Base-by-base conservation (phyloP, 805 yeast species). In the Nakazawaea ishiwadae region DNA sequence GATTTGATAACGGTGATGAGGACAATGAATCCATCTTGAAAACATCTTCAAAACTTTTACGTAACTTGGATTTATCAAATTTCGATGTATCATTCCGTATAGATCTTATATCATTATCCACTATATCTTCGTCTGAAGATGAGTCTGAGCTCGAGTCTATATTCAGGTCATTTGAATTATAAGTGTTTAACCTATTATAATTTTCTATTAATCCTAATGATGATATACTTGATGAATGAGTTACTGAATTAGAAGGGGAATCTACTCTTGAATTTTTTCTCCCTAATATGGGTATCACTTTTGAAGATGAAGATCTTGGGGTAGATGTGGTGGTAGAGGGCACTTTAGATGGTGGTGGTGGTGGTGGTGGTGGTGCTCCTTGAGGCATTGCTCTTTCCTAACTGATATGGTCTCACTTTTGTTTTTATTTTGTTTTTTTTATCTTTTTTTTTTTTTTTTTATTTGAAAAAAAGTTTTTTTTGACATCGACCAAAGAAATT, bases 191-290 rank as follows among this genome's bases (percentile, higher is more conserved):
- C 15, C 31, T 33, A 14, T 21, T 21, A 10, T 10, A 18, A 27
- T 21, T 37, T 14, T 40, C 47, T 8, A 30, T 27, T 9, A 39
- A 31, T 24, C 47, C 47, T 11, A 44, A 17, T 17, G 45, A 40
- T 9, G 47, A 44, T 19, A 41, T 18, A 20, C 46, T 43, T 4
- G 46, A 43, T 8, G 46, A 39, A 14, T 33, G 35, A 5, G 32
- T 16, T 15, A 18, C 35, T 14, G 41, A 38, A 17, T 31, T 38
- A 6, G 33, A 14, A 5, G 37, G 37, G 6, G 42, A 39, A 7
- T 39, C 42, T 15, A 32, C 10, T 18, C 31, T 12, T n/a, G 20
- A 12, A 10, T 24, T 36, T 12, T 17, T 27, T 17, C 23, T 28
- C 2, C 35, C 31, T 28, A 32, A 18, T 23, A 33, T 32, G 11